Evolutionary conservation across 192 early-diverging fungal genomes (phyloP).

Genomic region (Geosiphon pyriformis): DNA sequence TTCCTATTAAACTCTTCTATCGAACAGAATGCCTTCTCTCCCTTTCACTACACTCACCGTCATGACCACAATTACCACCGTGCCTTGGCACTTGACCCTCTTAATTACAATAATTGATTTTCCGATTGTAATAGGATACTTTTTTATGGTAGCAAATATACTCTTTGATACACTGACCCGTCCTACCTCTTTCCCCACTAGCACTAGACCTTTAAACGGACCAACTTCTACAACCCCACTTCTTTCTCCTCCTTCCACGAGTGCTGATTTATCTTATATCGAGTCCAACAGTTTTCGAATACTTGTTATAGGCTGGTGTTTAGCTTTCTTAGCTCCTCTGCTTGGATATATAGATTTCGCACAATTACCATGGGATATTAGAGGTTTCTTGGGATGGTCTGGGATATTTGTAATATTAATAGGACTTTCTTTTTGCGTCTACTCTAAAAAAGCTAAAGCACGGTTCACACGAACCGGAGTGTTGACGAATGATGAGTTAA

Average conservation of each 20-base stretch:
- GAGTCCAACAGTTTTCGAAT: neutral
- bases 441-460: constrained; percentile 27
- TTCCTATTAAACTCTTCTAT: too few species aligned
- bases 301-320: neutral
- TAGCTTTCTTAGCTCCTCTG: neutral
- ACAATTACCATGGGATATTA: neutral
- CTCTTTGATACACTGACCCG: neutral
- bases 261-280: neutral
- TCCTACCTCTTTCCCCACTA: neutral
- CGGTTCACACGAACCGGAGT: constrained; percentile 29
- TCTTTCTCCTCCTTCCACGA: neutral
- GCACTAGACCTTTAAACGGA: neutral
- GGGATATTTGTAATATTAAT: constrained; percentile 29
- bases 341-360: neutral
- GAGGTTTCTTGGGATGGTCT: constrained; percentile 19
- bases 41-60: too few species aligned
- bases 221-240: neutral
- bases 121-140: neutral
- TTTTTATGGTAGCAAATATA: neutral
- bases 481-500: constrained; percentile 30
- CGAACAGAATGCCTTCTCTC: too few species aligned
- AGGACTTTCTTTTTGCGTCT: constrained; percentile 22
- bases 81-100: neutral
- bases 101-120: neutral
- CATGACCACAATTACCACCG: too few species aligned